Conservation (phyloP, 495 filamentous ascomycete genomes). For the Pseudomonodictys pantanalensis region DNA sequence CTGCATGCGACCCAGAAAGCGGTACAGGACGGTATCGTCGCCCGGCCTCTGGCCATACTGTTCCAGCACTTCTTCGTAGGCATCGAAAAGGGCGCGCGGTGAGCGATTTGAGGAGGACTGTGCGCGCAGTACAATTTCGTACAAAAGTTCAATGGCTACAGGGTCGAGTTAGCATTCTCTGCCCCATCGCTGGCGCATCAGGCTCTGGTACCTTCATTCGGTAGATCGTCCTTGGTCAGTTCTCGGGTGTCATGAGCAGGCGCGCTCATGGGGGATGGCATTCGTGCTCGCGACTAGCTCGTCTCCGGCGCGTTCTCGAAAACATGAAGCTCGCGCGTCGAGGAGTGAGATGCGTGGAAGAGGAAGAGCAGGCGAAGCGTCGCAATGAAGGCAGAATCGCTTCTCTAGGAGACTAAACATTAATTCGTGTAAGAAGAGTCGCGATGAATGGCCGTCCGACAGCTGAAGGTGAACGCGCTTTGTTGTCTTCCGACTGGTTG, state of each 20-base stretch:
- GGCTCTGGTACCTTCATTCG: conserved; percentile 59
- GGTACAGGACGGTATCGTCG: conserved; percentile 69
- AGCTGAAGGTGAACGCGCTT: conserved; percentile 21
- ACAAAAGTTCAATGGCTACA: conserved; percentile 74
- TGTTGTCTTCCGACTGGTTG: conserved; percentile 19
- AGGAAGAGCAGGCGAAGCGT: not conserved
- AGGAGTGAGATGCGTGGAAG: not conserved
- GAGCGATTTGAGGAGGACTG: conserved; percentile 65
- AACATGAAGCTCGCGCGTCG: conserved; percentile 40
- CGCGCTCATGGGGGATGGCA: conserved; percentile 34
- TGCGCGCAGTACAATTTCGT: conserved; percentile 70
- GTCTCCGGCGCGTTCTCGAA: conserved; percentile 24
- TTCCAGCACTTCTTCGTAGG: conserved; percentile 70
- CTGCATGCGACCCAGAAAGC: conserved; percentile 72
- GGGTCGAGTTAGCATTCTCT: not conserved
- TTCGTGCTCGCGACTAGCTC: conserved; percentile 29
- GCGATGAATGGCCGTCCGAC: conserved; percentile 1
- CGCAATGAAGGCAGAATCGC: too few species aligned
- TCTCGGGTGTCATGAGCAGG: conserved; percentile 4
- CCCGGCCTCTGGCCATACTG: conserved; percentile 65
- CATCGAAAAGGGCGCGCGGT: conserved; percentile 69
- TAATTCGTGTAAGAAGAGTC: conserved; percentile 17
- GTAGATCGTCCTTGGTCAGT: conserved; percentile 24
- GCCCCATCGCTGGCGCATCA: not conserved
- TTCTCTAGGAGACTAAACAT: conserved; percentile 34